Conservation (phyloP, 2,329 filamentous ascomycete species). For the Metarhizium anisopliae region DNA sequence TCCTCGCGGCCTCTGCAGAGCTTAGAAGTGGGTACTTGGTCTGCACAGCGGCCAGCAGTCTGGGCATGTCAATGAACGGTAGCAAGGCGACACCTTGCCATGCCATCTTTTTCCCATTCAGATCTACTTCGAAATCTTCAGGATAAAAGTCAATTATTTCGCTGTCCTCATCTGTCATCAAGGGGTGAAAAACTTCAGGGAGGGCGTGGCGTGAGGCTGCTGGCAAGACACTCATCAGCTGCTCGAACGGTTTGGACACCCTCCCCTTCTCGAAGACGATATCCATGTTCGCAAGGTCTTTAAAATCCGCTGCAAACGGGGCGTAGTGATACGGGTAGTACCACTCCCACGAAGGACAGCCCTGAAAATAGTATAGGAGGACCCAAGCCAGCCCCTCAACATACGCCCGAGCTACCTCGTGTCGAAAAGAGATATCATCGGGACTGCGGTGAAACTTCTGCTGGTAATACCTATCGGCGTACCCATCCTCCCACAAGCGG, state of each 20-base stretch:
- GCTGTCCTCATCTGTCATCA: conserved; percentile 84
- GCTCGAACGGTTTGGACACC: conserved; percentile 88
- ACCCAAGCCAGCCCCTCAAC: conserved; percentile 95
- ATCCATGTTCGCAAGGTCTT: conserved; percentile 68
- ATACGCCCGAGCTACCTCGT: conserved; percentile 83
- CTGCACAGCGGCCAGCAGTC: conserved; percentile 72
- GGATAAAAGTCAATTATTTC: conserved; percentile 98
- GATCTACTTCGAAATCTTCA: conserved; percentile 81
- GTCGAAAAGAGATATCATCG: conserved; percentile 75
- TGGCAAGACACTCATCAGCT: conserved; percentile 95
- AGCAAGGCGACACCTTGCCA: conserved; percentile 94
- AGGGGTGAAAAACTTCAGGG: conserved; percentile 74
- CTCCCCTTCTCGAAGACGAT: conserved; percentile 76
- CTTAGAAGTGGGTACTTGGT: conserved; percentile 74
- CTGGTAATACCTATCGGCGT: conserved; percentile 91
- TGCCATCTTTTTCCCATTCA: conserved; percentile 97
- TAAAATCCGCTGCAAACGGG: conserved; percentile 92
- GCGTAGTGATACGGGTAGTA: conserved; percentile 99
- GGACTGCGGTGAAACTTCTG: conserved; percentile 87
- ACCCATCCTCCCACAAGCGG: conserved; percentile 89
- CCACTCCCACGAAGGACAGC: conserved; percentile 98
- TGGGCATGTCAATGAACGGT: conserved; percentile 91
- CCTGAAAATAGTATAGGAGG: conserved; percentile 93
- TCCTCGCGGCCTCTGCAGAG: conserved; percentile 68
- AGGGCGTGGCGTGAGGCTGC: conserved; percentile 88